Evolutionary conservation across 768 basidiomycete species (phyloP), one percentile per base, ranked within the genome.

Genomic region (Leccinum barrowsii): DNA sequence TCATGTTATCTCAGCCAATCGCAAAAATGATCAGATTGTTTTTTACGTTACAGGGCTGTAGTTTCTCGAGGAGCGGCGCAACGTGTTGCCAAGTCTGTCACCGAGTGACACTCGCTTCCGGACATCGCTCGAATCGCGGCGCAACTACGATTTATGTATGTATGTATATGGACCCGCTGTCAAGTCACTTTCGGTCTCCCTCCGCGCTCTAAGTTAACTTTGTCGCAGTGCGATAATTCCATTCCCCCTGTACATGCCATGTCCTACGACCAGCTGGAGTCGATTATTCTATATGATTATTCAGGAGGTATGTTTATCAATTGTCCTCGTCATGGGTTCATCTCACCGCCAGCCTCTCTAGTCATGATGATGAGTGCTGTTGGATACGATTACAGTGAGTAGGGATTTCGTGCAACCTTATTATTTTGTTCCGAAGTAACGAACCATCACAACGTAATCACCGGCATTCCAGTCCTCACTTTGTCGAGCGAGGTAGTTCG

Each of bases 401-500:
- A 8, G 2, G 32, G 17, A 17, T n/a, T 11, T 28, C 4, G 5
- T 52, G 19, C 49, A 11, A 1, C 22, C 2, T 17, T 15, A 44
- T 5, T 10, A 24, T 34, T 22, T 52, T 2, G 15, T 22, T 52
- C 7, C 34, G n/a, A 13, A 51, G 13, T 53, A 17, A 30, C 15
- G 17, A 40, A 40, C 40, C 17, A 32, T 15, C 19, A 2, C 2
- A 15, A 10, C 10, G n/a, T n/a, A 17, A 5, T 26, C 12, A 15
- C 42, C 35, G 19, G 15, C 15, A 17, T 7, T 34, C 8, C 26
- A 65, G 64, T 59, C 30, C 64, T 65, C 37, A 65, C 56, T 21
- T 50, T 65, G 21, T 22, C 59, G 11, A 51, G 55, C 52, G 64
- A 65, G 53, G 64, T 62, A 50, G 24, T 11, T 64, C 11, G 5